Base-by-base conservation (phyloP, 1,284 basidiomycete species). In the Papiliotrema laurentii region DNA sequence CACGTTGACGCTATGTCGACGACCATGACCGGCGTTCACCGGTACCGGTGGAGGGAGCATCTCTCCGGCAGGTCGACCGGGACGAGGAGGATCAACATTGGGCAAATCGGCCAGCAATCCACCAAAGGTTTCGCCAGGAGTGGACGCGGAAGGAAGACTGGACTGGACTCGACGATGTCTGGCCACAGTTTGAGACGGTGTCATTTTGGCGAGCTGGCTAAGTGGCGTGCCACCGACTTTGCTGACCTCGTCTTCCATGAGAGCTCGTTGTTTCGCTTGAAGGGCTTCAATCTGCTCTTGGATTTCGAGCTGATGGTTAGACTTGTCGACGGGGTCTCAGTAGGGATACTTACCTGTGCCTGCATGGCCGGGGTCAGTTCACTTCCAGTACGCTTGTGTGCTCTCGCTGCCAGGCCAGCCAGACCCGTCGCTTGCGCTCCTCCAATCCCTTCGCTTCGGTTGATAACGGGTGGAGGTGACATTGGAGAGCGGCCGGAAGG, bases 1-100 rank as follows among this genome's bases (percentile, higher is more conserved):
- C 35, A 94, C 89, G 62, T 94, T 97, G 56, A 96, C 88, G 61
- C 90, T 94, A 75, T 97, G 93, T 55, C 94, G 81, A 49, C 94
- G 82, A 41, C 87, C 87, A 69, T 98, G 94, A 25, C 88, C 88
- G 55, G 85, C 83, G 6, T 39, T 36, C 30, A 53, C 43, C 24
- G 50, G 54, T 21, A 59, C 28, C 47, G 56, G 54, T 31, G 55
- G 48, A 36, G 60, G 62, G 4, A 53, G 54, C 58, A 67, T 61
- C 33, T 67, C 63, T 31, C 58, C 56, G 24, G 58, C 47, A 19
- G 52, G 53, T 33, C 58, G 53, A 16, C 37, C 33, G 22, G 51
- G 10, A 16, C 30, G 10, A n/a, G n/a, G n/a, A 18, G 13, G 7
- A 4, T n/a, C 39, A 14, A 22, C 11, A 27, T 27, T 16, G 22